Base-by-base conservation (phyloP, 768 basidiomycete species). In the Hydnomerulius pinastri region DNA sequence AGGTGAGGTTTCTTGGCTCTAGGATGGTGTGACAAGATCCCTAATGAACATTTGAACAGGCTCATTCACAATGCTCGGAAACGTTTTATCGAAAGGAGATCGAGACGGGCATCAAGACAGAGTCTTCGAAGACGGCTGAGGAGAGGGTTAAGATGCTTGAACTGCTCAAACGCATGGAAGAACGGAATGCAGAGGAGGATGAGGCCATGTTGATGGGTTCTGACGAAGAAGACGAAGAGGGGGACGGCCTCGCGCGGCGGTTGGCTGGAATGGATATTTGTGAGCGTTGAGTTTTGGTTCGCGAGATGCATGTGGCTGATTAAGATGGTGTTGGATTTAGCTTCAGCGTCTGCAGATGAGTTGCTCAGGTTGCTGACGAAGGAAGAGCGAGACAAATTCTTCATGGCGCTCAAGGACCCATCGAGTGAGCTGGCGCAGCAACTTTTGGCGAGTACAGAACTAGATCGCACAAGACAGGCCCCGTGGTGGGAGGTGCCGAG, bases 71-170 rank as follows among this genome's bases (percentile, higher is more conserved):
- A 64, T 93, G 91, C 71, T 91, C 90, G 21, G 92, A 93, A 65
- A 70, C 75, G 0, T 94, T 94, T 65, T 92, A 92, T 67, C 82
- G 82, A 56, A 83, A 82, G 44, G 86, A 90, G 61, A 68, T 93
- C 4, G 82, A 87, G 55, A 66, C 67, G 2, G 82, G 86, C 39
- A 85, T 90, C 46, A 76, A 74, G 33, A 62, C 77, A 0, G 76
- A 73, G 28, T 75, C 85, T 4, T 78, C 82, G 4, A 82, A 78
- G 59, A 73, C 77, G 3, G 66, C 71, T 0, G 71, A 80, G 50
- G 89, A 93, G 60, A 74, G 82, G 37, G 63, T 69, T 39, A 73
- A 77, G 53, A 92, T 90, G 79, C 67, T 92, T 59, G 81, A 84
- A 40, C 61, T 92, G 4, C 72, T 93, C 18, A 82, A 80, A 62